Conservation (phyloP, 169 alveolate species). For the Babesia microti region DNA sequence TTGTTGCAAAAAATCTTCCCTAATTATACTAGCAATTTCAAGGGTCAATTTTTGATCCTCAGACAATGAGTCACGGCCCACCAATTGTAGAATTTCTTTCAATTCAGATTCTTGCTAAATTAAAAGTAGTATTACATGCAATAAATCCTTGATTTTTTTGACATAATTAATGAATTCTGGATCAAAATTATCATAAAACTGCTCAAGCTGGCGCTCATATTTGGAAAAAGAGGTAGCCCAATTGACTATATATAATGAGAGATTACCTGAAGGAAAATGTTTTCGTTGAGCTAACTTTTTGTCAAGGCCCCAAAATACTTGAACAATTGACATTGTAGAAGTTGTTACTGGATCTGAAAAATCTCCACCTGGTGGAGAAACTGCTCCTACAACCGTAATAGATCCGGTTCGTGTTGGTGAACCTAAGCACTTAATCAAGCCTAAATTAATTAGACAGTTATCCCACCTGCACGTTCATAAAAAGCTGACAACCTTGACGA, state of each 20-base stretch:
- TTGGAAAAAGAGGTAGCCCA: constrained; percentile 95
- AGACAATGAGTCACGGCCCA: constrained; percentile 95
- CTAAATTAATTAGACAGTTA: constrained; percentile 13
- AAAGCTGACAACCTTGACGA: constrained; percentile 96
- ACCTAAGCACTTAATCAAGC: constrained; percentile 92
- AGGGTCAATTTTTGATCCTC: constrained; percentile 84
- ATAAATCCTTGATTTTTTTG: constrained; percentile 80
- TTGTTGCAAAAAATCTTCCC: constrained; percentile 96
- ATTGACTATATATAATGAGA: constrained; percentile 63
- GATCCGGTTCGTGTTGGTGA: constrained; percentile 96
- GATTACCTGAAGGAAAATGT: constrained; percentile 90
- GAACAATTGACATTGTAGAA: constrained; percentile 93
- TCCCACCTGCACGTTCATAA: constrained; percentile 94
- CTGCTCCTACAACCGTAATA: constrained; percentile 98
- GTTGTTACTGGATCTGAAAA: constrained; percentile 99
- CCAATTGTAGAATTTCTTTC: constrained; percentile 93
- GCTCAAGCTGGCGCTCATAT: constrained; percentile 88
- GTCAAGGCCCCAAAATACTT: constrained; percentile 99
- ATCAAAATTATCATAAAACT: constrained; percentile 83
- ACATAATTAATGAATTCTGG: constrained; percentile 83
- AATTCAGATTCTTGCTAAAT: constrained; percentile 83
- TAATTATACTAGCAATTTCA: constrained; percentile 91
- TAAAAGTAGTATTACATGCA: constrained; percentile 55
- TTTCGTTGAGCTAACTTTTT: constrained; percentile 97
- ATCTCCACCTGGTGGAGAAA: constrained; percentile 99